These are phyloP conservation scores for Castanospermum australe DNA, from an alignment of 306 rosid species.

Conservation along the genomic window DNA sequence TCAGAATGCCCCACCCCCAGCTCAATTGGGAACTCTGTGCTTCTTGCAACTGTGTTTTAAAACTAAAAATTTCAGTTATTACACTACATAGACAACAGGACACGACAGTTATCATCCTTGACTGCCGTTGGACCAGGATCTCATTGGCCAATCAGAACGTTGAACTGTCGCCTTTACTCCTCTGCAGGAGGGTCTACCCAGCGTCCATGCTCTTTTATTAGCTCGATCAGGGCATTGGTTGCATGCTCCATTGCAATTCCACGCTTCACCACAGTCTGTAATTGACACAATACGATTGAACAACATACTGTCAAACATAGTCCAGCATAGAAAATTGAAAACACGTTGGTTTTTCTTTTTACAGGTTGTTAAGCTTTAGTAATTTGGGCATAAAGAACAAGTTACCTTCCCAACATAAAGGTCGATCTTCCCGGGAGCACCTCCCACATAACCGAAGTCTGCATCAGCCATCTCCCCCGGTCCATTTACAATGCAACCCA, in stretches of 20 bases:
- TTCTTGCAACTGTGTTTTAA: constrained; percentile 15
- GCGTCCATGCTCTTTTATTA: constrained; percentile 87
- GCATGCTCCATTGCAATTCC: constrained; percentile 93
- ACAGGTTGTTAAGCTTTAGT: background rate
- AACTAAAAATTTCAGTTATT: background rate
- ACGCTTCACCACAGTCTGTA: constrained; percentile 91
- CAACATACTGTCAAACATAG: constrained; percentile 29
- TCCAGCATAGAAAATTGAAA: background rate
- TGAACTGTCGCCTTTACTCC: constrained; percentile 38
- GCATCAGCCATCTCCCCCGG: constrained; percentile 99
- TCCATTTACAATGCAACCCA: constrained; percentile 99
- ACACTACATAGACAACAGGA: background rate
- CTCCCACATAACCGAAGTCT: constrained; percentile 97
- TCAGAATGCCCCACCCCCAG: background rate
- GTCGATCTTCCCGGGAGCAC: constrained; percentile 97
- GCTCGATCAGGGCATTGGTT: constrained; percentile 86
- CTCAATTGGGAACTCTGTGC: background rate
- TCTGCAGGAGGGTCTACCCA: constrained; percentile 91
- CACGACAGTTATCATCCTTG: background rate
- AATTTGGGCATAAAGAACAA: constrained; percentile 3
- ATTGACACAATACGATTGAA: constrained; percentile 24
- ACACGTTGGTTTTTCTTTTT: background rate
- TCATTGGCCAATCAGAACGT: constrained; percentile 7
- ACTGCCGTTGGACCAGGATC: background rate
- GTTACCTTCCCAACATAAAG: constrained; percentile 96